A percentile compares a stretch with the other conserved stretches of the same genome.
These are phyloP conservation scores for Wickerhamiella australiensis DNA, from an alignment of 805 yeast species.

Conservation along the genomic window DNA sequence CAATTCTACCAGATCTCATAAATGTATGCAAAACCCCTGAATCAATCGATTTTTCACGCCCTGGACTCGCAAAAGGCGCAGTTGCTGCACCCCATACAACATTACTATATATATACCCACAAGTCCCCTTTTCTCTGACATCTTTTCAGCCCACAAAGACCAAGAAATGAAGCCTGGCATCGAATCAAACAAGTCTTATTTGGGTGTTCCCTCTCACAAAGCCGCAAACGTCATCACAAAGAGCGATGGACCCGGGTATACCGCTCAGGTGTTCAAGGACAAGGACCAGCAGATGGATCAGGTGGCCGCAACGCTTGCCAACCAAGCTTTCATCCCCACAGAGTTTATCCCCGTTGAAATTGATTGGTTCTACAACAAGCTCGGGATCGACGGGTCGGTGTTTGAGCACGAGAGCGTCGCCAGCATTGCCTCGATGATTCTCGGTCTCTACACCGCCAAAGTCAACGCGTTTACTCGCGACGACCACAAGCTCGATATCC, in stretches of 20 bases:
- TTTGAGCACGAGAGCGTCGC: slow-evolving; percentile 76
- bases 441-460: slow-evolving; percentile 84
- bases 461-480: slow-evolving; percentile 71
- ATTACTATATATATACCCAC: slow-evolving; percentile 1
- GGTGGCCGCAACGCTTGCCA: slow-evolving; percentile 71
- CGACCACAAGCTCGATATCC: slow-evolving; percentile 48
- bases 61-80: background rate
- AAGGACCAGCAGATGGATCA: slow-evolving; percentile 66
- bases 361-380: slow-evolving; percentile 72
- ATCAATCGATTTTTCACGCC: background rate
- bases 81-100: background rate
- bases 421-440: slow-evolving; percentile 72
- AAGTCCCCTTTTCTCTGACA: background rate
- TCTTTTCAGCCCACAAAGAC: no score
- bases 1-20: background rate
- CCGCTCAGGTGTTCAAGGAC: slow-evolving; percentile 62
- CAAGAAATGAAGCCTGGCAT: slow-evolving; percentile 6
- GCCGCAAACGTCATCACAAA: slow-evolving; percentile 20
- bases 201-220: slow-evolving; percentile 24
- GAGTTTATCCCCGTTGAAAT: slow-evolving; percentile 74
- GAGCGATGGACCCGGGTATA: slow-evolving; percentile 42
- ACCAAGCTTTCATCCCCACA: slow-evolving; percentile 83
- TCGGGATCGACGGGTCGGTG: slow-evolving; percentile 87
- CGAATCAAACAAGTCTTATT: slow-evolving; percentile 16
- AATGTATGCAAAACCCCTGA: background rate